Evolutionary conservation across 306 rosid genomes (phyloP), one percentile per base, ranked within the genome.

Genomic region (Citrullus mucosospermus): DNA sequence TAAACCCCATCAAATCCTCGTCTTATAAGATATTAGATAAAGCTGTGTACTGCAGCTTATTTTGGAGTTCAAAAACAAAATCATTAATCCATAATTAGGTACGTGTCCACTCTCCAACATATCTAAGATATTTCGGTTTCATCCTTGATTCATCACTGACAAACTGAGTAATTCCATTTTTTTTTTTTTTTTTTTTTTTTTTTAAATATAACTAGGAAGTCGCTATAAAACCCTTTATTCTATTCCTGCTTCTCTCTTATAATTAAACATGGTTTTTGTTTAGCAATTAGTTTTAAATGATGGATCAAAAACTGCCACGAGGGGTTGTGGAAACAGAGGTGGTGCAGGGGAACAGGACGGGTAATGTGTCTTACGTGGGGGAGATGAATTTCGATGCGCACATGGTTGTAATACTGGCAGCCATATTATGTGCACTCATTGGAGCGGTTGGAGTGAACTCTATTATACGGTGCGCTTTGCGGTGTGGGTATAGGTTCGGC

Each of bases 401-500:
- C 87, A 90, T 88, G 90, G 89, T 84, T 39, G 83, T 90, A 2
- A 81, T 88, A 43, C 48, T 90, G 72, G 92, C 88, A 16, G 92
- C 90, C 16, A 77, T 90, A 0, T 59, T 88, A 14, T 84, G 89
- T 46, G 89, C 91, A 36, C 60, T 90, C n/a, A 55, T 88, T 0
- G 84, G 88, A 8, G 95, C 92, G 0, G 76, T 90, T 2, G 95
- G 89, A 9, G 55, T 88, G 44, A 90, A 88, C 85, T 81, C 92
- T 48, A 81, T 88, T 1, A 86, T 87, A 11, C 86, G 90, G 0
- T 90, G 92, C 14, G 85, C 78, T 18, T 10, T 85, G 75, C 78
- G 90, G 3, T 85, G 87, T 16, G 76, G 90, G 41, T 59, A 79
- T 9, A 66, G 89, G 44, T 75, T 90, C 68, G 71, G 81, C 6